phyloP scores from a whole-genome alignment of 2,329 filamentous ascomycete species.

The Penicillium digitatum region DNA sequence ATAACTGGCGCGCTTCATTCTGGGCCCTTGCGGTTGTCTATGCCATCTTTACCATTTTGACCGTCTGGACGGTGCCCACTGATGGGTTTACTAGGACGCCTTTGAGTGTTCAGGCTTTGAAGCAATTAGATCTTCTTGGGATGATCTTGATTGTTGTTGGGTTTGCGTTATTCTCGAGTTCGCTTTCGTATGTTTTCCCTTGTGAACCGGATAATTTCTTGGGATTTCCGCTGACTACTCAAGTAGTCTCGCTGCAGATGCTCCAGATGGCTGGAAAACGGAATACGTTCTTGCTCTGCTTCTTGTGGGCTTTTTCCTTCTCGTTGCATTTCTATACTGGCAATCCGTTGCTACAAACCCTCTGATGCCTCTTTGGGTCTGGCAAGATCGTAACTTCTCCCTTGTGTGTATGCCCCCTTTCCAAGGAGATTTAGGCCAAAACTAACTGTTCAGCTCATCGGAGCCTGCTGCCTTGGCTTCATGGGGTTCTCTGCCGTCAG shows the following conservation, averaged over 20 bases:
- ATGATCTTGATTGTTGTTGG: constrained; percentile 60
- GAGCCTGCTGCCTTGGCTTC: constrained; percentile 57
- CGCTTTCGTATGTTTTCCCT: constrained; percentile 50
- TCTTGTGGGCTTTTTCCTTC: constrained; percentile 55
- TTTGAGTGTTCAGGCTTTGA: constrained; percentile 48
- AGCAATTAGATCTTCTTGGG: constrained; percentile 59
- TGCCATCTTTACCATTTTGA: constrained; percentile 55
- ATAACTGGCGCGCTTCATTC: constrained; percentile 62
- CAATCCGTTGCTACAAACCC: constrained; percentile 52
- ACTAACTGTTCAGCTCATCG: constrained; percentile 47
- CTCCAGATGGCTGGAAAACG: constrained; percentile 59
- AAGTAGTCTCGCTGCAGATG: constrained; percentile 50
- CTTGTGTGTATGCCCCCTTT: constrained; percentile 44
- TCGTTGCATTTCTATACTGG: constrained; percentile 60
- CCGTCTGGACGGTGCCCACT: constrained; percentile 59
- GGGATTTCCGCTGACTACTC: not conserved
- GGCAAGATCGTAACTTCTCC: constrained; percentile 61
- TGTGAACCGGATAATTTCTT: not conserved
- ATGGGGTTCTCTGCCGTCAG: constrained; percentile 58
- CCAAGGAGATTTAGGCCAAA: not conserved
- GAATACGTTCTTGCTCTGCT: constrained; percentile 61
- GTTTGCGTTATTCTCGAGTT: constrained; percentile 61
- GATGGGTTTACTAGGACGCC: constrained; percentile 48
- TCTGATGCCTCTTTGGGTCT: constrained; percentile 54
- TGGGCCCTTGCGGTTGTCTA: constrained; percentile 62